Evolutionary conservation across 768 basidiomycete genomes (phyloP), one percentile per base, ranked within the genome.

Genomic region (Goffeauzyma gilvescens): DNA sequence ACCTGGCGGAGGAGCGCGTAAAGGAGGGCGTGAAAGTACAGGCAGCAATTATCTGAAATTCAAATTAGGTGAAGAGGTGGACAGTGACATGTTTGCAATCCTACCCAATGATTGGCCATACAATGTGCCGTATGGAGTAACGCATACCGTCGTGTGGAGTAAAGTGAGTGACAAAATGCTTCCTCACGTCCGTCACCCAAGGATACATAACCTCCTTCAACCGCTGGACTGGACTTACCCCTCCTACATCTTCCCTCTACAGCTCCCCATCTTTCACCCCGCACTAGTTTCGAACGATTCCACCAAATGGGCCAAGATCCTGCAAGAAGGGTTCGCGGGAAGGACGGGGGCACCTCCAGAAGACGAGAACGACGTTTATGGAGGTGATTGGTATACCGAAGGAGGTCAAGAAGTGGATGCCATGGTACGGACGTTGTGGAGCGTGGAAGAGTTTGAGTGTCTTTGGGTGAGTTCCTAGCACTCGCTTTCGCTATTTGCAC

Each of bases 31-130:
- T n/a, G n/a, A n/a, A n/a, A n/a, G n/a, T n/a, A n/a, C n/a, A n/a
- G 23, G 13, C 14, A 35, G 12, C 30, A 23, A 28, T 13, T 45
- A 39, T 25, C 23, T 32, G 25, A 22, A 20, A 24, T 40, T 45
- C 31, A 28, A 45, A n/a, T 23, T 39, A 10, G 44, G 44, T 6
- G 22, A 44, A 36, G 20, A 33, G 14, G 37, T 59, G 2, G 58
- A 62, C 33, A 13, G 22, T 5, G 44, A 46, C 7, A 48, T 51
- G 22, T 59, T 54, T 37, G 58, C 58, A 1, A 53, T 59, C 2
- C 43, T 63, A 20, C 50, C 53, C 5, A 63, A 63, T 35, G 61
- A 63, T 45, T 63, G 61, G 61, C 61, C 61, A 6, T 63, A 63
- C 43, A 56, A 53, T 27, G 42, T 54, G 13, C 61, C 61, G 3